phyloP scores from a whole-genome alignment of 345 rosid species.

The Rhizophora apiculata region DNA sequence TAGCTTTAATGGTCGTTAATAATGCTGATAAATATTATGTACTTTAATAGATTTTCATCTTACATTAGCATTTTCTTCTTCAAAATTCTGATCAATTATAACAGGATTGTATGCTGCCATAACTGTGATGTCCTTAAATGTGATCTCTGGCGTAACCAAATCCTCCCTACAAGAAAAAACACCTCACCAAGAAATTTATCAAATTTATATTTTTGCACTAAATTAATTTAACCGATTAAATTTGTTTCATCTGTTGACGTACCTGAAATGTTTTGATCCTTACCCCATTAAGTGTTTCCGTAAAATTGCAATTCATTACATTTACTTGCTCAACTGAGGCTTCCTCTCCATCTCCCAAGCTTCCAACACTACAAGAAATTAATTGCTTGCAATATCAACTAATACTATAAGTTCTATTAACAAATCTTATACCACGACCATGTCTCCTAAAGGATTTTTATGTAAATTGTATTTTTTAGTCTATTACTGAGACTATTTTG shows the following conservation, averaged over 20 bases:
- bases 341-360: slow-evolving; percentile 31
- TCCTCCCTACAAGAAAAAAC: not conserved
- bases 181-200: no score
- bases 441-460: no score
- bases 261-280: slow-evolving; percentile 34
- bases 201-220: no score
- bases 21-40: no score
- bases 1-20: no score
- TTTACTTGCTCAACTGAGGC: slow-evolving; percentile 37
- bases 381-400: no score
- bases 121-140: not conserved
- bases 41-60: no score
- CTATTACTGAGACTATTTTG: no score
- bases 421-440: no score
- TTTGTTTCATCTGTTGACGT: not conserved
- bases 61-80: not conserved
- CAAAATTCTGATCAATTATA: not conserved
- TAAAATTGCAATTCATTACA: slow-evolving; percentile 28
- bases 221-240: no score
- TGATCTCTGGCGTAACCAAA: not conserved
- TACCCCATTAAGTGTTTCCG: slow-evolving; percentile 32
- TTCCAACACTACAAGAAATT: slow-evolving; percentile 25
- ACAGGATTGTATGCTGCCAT: not conserved
- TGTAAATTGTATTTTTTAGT: no score
- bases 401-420: no score